Evolutionary conservation across 2,329 filamentous ascomycete species (phyloP).

Genomic region (Talaromyces piceae): DNA sequence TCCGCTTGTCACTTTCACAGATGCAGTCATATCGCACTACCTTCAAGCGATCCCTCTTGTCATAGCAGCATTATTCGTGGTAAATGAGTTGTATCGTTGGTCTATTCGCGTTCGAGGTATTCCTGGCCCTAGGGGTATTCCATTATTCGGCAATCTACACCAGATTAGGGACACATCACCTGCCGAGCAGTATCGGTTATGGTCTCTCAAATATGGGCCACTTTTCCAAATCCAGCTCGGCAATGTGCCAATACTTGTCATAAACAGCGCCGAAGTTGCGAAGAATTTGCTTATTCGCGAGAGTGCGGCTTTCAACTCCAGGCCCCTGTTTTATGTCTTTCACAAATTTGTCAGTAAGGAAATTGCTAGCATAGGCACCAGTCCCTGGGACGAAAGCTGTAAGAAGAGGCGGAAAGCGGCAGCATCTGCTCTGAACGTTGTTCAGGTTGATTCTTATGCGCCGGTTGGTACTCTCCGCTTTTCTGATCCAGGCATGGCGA

Average conservation of each 20-base stretch:
- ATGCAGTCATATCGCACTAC: neutral
- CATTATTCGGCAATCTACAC: slow-evolving; percentile 3
- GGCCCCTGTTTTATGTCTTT: slow-evolving; percentile 41
- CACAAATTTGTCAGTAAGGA: slow-evolving; percentile 28
- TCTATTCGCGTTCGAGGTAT: slow-evolving; percentile 5
- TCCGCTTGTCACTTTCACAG: neutral
- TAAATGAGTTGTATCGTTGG: slow-evolving; percentile 8
- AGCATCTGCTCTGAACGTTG: slow-evolving; percentile 9
- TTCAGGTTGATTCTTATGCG: slow-evolving; percentile 11
- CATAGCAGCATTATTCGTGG: neutral
- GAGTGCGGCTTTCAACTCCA: slow-evolving; percentile 34
- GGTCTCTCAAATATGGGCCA: slow-evolving; percentile 34
- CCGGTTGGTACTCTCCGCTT: neutral
- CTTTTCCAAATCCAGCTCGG: slow-evolving; percentile 42
- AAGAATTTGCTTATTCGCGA: slow-evolving; percentile 36
- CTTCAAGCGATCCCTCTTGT: neutral
- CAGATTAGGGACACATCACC: slow-evolving; percentile 1
- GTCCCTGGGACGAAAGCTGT: slow-evolving; percentile 12
- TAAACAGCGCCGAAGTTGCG: slow-evolving; percentile 36
- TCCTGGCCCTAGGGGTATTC: slow-evolving; percentile 3
- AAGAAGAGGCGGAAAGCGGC: slow-evolving; percentile 12
- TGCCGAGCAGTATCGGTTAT: slow-evolving; percentile 37
- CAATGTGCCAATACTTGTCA: slow-evolving; percentile 38
- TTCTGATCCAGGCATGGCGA: neutral
- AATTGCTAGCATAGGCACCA: slow-evolving; percentile 13